Evolutionary conservation across 352 stramenopile genomes (phyloP), one percentile per base, ranked within the genome.

Genomic region (Blastocystis sp.): DNA sequence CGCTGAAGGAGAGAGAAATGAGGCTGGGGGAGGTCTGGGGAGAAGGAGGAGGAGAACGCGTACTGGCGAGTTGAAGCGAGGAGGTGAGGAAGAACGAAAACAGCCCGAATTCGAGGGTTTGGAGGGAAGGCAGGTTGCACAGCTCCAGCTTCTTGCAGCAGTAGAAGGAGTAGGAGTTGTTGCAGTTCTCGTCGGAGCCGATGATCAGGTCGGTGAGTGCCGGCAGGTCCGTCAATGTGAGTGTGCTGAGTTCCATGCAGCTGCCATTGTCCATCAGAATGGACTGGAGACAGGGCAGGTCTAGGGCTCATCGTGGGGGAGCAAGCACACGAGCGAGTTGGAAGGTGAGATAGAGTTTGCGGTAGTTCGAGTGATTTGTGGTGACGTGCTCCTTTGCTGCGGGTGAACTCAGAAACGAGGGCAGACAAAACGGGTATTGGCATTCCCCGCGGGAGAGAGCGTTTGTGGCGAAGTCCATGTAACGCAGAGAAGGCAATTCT

Each of bases 91-190:
- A 59, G 28, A 66, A 84, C n/a, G 74, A 28, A 17, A 59, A 84
- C 3, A 28, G 34, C 0, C 74, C 74, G 14, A 84, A 52, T 14
- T 84, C 74, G 56, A 84, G 61, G 3, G 74, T 84, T 21, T 84
- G 74, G 5, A 84, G 61, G n/a, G 74, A 41, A 9, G 53, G 52
- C 11, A 84, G 34, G 61, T 70, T 28, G 2, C 17, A 38, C 38
- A 84, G 65, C 21, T 48, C 45, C 28, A 41, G 45, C 9, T 84
- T 38, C 40, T 40, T 59, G 23, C 53, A 41, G 74, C 74, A 84
- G 43, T 70, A 84, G 74, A 84, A 84, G 28, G 74, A 84, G 61
- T 84, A 84, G 2, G 74, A 84, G 52, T 67, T 69, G 61, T 40
- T 69, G 28, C 45, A 43, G 34, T 66, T 84, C 61, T 84, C 74